These are phyloP conservation scores for Cicer arietinum DNA, from an alignment of 306 rosid species.

Conservation along the genomic window DNA sequence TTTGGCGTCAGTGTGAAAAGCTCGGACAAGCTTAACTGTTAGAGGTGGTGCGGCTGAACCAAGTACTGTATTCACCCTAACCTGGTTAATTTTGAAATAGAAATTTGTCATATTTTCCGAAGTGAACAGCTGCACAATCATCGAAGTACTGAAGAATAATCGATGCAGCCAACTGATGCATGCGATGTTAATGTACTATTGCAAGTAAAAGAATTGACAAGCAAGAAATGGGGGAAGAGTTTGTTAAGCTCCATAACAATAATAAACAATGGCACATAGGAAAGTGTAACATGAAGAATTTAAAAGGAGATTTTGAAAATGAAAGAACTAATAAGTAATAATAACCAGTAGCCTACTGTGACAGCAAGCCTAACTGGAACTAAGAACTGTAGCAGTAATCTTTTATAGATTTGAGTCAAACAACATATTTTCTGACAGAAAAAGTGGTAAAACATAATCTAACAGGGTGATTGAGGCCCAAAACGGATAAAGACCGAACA, in stretches of 20 bases:
- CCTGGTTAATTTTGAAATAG: slow-evolving; percentile 60
- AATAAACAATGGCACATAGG: not conserved
- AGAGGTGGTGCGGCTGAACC: slow-evolving; percentile 89
- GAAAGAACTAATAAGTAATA: not conserved
- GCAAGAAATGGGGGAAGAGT: slow-evolving; percentile 14
- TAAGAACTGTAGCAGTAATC: not conserved
- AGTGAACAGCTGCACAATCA: not conserved
- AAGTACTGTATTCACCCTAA: slow-evolving; percentile 83
- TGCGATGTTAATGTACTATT: slow-evolving; percentile 6
- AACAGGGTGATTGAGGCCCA: not conserved
- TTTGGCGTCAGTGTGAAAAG: slow-evolving; percentile 66
- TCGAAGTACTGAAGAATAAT: not conserved
- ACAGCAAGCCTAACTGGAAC: not conserved
- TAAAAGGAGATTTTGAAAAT: not conserved
- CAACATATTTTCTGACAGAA: not conserved
- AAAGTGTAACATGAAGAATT: slow-evolving; percentile 17
- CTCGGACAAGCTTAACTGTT: slow-evolving; percentile 80
- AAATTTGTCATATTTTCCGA: slow-evolving; percentile 32
- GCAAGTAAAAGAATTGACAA: slow-evolving; percentile 36
- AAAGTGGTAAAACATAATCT: not conserved
- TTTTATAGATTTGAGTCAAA: slow-evolving; percentile 4
- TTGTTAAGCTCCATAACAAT: slow-evolving; percentile 10
- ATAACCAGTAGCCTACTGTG: not conserved
- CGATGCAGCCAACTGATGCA: slow-evolving; percentile 10
- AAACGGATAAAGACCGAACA: not conserved